Evolutionary conservation across 75 land plant genomes (phyloP).

Genomic region (Ceratopteris richardii): DNA sequence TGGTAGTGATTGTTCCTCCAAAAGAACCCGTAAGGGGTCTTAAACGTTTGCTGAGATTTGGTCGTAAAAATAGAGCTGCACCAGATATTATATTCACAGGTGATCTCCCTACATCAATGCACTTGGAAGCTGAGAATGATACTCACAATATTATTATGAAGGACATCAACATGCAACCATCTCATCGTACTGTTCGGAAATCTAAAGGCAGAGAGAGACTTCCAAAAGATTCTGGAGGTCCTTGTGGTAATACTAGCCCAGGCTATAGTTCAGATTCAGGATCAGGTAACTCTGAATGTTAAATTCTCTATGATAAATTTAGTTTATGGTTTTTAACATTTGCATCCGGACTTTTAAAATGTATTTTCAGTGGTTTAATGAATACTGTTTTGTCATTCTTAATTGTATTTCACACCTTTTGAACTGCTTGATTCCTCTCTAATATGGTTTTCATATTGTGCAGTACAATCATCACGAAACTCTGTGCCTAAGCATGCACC

Average conservation of each 20-base stretch:
- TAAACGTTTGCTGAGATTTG: conserved; percentile 29
- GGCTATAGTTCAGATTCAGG: neutral
- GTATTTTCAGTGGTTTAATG: neutral
- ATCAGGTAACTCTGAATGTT: neutral
- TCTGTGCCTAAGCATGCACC: conserved; percentile 75
- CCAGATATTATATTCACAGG: conserved; percentile 52
- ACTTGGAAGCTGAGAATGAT: neutral
- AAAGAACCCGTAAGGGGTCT: conserved; percentile 25
- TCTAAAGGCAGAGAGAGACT: neutral
- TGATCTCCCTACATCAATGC: conserved; percentile 16
- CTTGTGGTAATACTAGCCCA: neutral
- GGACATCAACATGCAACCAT: neutral
- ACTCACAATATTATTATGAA: neutral
- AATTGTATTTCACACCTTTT: neutral
- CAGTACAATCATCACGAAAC: conserved; percentile 56
- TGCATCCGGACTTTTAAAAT: neutral
- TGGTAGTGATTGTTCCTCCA: neutral
- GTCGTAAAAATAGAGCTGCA: conserved; percentile 35
- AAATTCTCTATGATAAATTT: neutral
- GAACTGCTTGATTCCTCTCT: neutral
- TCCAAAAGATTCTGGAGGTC: neutral
- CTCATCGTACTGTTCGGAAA: too few relatives aligned
- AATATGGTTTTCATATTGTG: neutral
- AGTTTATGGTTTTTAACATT: neutral
- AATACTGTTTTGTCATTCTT: neutral